Evolutionary conservation across 345 rosid species (phyloP), one percentile per base, ranked within the genome.

Genomic region (Kandelia obovata): DNA sequence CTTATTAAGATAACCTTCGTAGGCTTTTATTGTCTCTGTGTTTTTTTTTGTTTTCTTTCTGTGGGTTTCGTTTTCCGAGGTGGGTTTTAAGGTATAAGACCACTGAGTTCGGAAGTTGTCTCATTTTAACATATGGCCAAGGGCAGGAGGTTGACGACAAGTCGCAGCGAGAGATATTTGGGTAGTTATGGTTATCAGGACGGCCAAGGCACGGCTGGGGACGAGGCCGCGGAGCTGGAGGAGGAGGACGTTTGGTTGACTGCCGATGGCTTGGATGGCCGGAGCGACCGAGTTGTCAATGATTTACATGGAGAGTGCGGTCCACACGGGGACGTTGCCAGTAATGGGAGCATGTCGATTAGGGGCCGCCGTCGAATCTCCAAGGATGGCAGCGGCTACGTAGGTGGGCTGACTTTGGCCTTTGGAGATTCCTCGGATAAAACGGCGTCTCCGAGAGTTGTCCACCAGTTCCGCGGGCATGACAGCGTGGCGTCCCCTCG

Each of bases 241-340:
- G 98, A 94, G 73, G 97, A 88, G 4, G 98, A 91, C 32, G 82
- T 94, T 5, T 91, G 98, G 98, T 84, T 91, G n/a, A 78, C 80
- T 73, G 90, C 76, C 19, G 88, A 81, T 19, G 81, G 51, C 67
- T 72, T 64, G n/a, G 82, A 56, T 1, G 81, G 78, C 34, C 69
- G 68, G 49, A 67, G 47, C 20, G 80, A 77, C 32, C 61, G 58
- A 7, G 57, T 46, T 16, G 37, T 31, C 0, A 23, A 19, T 5
- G 69, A 35, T 65, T 61, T 81, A 15, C 70, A 30, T 1, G 61
- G 66, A 34, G 85, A 71, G 65, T 89, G 98, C 91, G 64, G 6
- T 7, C 39, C 86, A 73, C 82, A 79, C 75, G 75, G 78, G 39
- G 19, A 61, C 0, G 53, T 53, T 20, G 81, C 66, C 55, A 77